Evolutionary conservation across 495 filamentous ascomycete genomes (phyloP).

Genomic region (Hyphodiscus hymeniophilus): DNA sequence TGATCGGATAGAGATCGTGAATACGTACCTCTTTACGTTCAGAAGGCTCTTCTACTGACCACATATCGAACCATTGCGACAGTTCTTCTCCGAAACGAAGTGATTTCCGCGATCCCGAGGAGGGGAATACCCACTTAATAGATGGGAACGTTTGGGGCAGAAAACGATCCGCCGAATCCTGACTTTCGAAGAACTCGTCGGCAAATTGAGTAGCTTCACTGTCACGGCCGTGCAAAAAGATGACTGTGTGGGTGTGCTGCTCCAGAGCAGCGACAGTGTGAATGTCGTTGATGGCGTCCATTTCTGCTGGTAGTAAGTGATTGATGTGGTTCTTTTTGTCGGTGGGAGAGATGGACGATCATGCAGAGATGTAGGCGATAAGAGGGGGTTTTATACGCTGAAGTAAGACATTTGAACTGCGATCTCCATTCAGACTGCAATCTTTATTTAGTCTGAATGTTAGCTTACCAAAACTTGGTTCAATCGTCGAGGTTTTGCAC

Average conservation of each 20-base stretch:
- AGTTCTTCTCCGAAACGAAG: constrained; percentile 29
- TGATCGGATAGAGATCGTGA: constrained; percentile 34
- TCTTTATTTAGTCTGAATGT: too few relatives aligned
- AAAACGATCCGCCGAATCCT: constrained; percentile 25
- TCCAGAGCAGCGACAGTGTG: constrained; percentile 11
- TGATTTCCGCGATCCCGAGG: constrained; percentile 34
- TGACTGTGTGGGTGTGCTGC: constrained; percentile 48
- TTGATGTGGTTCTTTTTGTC: too few relatives aligned
- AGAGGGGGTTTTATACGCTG: too few relatives aligned
- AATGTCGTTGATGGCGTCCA: too few relatives aligned
- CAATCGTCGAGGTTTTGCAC: too few relatives aligned
- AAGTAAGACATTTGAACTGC: too few relatives aligned
- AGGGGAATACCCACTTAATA: constrained; percentile 40
- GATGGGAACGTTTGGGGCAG: constrained; percentile 29
- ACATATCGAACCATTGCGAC: constrained; percentile 47
- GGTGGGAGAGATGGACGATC: too few relatives aligned
- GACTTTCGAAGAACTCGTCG: constrained; percentile 30
- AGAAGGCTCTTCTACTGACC: constrained; percentile 18
- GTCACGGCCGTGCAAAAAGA: constrained; percentile 54
- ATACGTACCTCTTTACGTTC: constrained; percentile 31
- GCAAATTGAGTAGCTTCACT: constrained; percentile 44
- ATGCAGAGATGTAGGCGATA: too few relatives aligned
- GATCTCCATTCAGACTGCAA: too few relatives aligned
- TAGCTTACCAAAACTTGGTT: too few relatives aligned
- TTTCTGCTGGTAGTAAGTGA: too few relatives aligned